Evolutionary conservation across 1,284 basidiomycete species (phyloP).

Genomic region (Malassezia globosa): DNA sequence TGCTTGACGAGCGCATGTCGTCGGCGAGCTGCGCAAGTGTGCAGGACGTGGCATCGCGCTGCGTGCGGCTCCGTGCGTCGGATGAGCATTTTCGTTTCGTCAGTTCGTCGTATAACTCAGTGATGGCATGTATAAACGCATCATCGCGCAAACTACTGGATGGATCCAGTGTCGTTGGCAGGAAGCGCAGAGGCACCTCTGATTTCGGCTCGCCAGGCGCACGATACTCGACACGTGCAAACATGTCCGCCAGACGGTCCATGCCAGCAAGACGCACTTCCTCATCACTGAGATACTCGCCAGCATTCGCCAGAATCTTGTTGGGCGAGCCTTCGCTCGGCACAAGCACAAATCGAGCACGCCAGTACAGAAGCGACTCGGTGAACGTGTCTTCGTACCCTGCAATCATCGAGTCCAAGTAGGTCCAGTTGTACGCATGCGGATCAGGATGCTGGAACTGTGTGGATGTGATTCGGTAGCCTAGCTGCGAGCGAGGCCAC

Average conservation of each 20-base stretch:
- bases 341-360: constrained; percentile 86
- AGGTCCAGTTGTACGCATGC: constrained; percentile 51
- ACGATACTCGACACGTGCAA: constrained; percentile 48
- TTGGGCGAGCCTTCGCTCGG: constrained; percentile 67
- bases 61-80: not conserved
- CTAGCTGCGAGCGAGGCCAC: constrained; percentile 78
- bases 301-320: constrained; percentile 35
- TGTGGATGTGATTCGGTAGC: constrained; percentile 68
- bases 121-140: constrained; percentile 34
- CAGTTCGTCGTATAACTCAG: constrained; percentile 23
- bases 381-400: constrained; percentile 43
- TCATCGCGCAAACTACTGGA: constrained; percentile 36
- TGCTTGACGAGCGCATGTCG: constrained; percentile 28
- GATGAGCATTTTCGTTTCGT: constrained; percentile 17
- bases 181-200: constrained; percentile 24
- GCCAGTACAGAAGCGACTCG: constrained; percentile 59
- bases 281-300: constrained; percentile 56
- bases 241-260: constrained; percentile 77
- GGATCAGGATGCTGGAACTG: constrained; percentile 68
- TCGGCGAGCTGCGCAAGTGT: constrained; percentile 18
- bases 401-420: constrained; percentile 48
- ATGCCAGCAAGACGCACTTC: constrained; percentile 80
- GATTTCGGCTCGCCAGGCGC: constrained; percentile 21
- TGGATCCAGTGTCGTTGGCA: constrained; percentile 44
- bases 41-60: constrained; percentile 7